Evolutionary conservation across 306 rosid genomes (phyloP), one percentile per base, ranked within the genome.

Genomic region (Hippophae gyantsensis): DNA sequence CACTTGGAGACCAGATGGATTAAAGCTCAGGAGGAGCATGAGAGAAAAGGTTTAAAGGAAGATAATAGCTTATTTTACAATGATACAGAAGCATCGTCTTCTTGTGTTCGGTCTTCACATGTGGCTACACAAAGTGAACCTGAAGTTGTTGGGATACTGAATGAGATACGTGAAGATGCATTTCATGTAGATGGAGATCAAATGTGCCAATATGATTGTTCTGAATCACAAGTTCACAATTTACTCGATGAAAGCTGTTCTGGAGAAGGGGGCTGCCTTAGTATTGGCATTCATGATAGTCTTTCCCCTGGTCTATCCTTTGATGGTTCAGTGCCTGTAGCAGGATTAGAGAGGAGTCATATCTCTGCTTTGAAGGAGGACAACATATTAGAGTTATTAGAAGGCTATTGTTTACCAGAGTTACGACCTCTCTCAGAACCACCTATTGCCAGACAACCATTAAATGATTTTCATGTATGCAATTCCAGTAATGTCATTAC

Each of bases 1-100:
- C 98, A 92, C 75, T 80, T 92, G 87, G 95, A 92, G 83, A 82
- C 80, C 27, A 83, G 98, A 77, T 92, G 98, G 98, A 81, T 81
- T 51, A 80, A 79, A 74, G 67, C 78, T 77, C 96, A 78, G 73
- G 84, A 73, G 58, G 96, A 78, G 57, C 95, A 85, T 52, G 89
- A 83, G 62, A 76, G 64, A 10, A 65, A 78, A 52, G 80, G 60
- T 65, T 49, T 76, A 60, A 67, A 45, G 61, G 62, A 61, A 74
- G 95, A 74, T 53, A 57, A 41, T 51, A 48, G 51, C 63, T 58
- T 58, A 47, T 56, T 56, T 46, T 69, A 58, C 49, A n/a, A 60
- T 61, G 82, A 84, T 48, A 52, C 67, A 8, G 7, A 57, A 54
- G 54, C 72, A 44, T 70, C 83, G 64, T 65, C 74, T 63, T 76